Conservation (phyloP, 257 asterid genomes). For the Striga asiatica region DNA sequence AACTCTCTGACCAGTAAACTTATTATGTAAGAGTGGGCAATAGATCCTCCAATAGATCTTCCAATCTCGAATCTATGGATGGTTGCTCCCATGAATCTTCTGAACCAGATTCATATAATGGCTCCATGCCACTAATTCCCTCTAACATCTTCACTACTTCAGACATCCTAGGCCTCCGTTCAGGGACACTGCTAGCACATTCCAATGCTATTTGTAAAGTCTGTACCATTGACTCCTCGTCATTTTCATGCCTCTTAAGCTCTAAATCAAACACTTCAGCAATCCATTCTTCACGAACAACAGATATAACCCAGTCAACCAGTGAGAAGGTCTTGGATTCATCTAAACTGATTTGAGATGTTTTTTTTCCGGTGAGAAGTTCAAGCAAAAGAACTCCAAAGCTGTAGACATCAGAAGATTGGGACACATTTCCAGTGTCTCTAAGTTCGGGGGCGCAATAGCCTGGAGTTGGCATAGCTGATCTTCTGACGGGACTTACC, state of each 20-base stretch:
- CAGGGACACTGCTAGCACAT: neutral
- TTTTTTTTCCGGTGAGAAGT: neutral
- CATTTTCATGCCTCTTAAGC: neutral
- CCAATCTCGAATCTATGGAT: neutral
- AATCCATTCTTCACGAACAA: neutral
- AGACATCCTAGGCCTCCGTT: neutral
- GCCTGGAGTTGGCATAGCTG: neutral
- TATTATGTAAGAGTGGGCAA: neutral
- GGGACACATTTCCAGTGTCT: neutral
- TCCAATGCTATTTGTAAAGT: neutral
- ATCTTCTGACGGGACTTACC: neutral
- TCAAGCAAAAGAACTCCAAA: conserved; percentile 23
- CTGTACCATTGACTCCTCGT: neutral
- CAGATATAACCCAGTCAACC: neutral
- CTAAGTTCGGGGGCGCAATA: conserved; percentile 24
- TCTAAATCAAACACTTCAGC: neutral
- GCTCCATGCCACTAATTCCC: neutral
- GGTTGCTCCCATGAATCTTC: neutral
- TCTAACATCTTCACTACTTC: conserved; percentile 1
- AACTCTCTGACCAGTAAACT: too few relatives aligned
- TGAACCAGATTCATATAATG: neutral
- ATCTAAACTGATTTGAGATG: neutral
- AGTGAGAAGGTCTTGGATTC: neutral
- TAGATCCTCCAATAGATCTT: neutral
- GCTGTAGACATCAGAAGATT: conserved; percentile 19